phyloP scores from a whole-genome alignment of 768 basidiomycete species.

The Russula lepida region DNA sequence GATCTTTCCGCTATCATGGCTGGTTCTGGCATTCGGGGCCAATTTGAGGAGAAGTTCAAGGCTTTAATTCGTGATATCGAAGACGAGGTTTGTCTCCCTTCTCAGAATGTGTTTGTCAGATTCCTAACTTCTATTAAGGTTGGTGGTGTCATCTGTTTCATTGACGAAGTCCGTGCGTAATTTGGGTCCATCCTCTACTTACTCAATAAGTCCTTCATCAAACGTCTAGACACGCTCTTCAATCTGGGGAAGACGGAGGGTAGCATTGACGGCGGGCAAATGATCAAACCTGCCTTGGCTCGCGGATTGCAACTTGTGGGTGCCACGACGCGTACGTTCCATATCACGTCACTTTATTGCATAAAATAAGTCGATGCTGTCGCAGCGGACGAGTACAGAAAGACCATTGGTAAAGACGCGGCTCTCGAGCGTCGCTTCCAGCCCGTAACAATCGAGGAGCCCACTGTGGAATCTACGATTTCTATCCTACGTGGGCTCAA shows the following conservation, averaged over 20 bases:
- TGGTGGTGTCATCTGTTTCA: constrained; percentile 83
- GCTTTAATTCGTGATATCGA: constrained; percentile 85
- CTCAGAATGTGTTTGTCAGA: constrained; percentile 23
- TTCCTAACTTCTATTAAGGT: constrained; percentile 30
- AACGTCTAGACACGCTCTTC: constrained; percentile 56
- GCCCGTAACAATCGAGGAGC: constrained; percentile 82
- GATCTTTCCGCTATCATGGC: constrained; percentile 81
- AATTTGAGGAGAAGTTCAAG: constrained; percentile 93
- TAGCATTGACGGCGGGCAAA: constrained; percentile 84
- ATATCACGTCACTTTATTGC: neutral
- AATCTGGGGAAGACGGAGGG: constrained; percentile 89
- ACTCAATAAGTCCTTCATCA: neutral
- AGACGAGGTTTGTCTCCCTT: constrained; percentile 46
- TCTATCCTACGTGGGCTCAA: constrained; percentile 85
- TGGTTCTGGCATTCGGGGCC: constrained; percentile 84
- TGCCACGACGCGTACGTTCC: constrained; percentile 71
- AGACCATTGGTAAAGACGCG: constrained; percentile 87
- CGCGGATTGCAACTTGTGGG: constrained; percentile 83
- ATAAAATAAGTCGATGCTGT: neutral
- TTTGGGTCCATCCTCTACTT: neutral
- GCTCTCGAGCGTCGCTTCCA: constrained; percentile 90
- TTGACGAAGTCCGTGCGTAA: constrained; percentile 84
- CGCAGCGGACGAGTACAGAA: constrained; percentile 78
- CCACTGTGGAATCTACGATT: constrained; percentile 75
- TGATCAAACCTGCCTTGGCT: constrained; percentile 89